Conservation (phyloP, 345 rosid genomes). For the Boechera retrofracta region DNA sequence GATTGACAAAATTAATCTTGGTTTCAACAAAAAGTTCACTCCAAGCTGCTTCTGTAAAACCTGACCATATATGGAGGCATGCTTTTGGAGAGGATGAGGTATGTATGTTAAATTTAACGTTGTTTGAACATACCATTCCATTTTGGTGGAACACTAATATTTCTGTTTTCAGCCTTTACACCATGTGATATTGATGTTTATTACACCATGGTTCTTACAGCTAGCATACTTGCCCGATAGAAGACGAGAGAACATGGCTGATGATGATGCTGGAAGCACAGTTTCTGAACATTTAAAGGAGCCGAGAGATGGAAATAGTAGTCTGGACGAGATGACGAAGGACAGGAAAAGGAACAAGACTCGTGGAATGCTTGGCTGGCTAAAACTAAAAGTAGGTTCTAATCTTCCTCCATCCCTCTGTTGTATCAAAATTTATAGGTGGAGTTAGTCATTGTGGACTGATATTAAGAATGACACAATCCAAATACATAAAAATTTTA, state of each 20-base stretch:
- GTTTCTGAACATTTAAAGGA: constrained; percentile 64
- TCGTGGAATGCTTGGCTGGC: constrained; percentile 96
- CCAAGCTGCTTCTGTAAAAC: constrained; percentile 67
- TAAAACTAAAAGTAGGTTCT: constrained; percentile 69
- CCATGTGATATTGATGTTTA: constrained; percentile 32
- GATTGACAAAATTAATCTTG: constrained; percentile 93
- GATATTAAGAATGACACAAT: constrained; percentile 17
- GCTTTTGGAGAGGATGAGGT: constrained; percentile 84
- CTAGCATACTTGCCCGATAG: constrained; percentile 65
- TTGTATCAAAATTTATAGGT: constrained; percentile 29
- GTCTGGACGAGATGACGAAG: constrained; percentile 72
- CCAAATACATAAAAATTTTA: neutral
- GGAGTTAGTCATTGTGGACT: constrained; percentile 17
- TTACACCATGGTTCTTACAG: constrained; percentile 35
- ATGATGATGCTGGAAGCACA: constrained; percentile 69
- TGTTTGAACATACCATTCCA: constrained; percentile 12
- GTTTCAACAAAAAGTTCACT: constrained; percentile 92
- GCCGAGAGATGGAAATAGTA: constrained; percentile 57
- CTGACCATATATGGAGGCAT: constrained; percentile 74
- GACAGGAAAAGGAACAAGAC: constrained; percentile 66
- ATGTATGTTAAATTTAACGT: constrained; percentile 37
- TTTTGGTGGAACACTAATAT: constrained; percentile 7
- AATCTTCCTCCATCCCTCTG: constrained; percentile 12
- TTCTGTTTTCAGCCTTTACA: constrained; percentile 9
- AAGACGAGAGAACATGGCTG: constrained; percentile 62